These are phyloP conservation scores for Pseudocercospora macadamiae DNA, from an alignment of 2,329 filamentous ascomycete species.

Conservation along the genomic window DNA sequence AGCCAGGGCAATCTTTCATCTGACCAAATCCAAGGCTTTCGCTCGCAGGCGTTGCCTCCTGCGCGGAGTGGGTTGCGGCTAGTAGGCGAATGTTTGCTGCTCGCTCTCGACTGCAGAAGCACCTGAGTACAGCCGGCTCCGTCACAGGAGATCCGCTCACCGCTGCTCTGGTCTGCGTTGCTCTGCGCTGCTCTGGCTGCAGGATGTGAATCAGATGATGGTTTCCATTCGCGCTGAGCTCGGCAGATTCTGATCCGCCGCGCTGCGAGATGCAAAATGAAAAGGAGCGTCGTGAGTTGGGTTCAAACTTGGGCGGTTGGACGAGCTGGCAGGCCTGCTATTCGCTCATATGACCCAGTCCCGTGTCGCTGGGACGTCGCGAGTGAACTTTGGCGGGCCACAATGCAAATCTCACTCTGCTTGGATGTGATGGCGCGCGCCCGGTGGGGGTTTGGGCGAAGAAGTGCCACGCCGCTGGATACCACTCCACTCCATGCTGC, in stretches of 20 bases:
- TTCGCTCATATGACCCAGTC: slow-evolving; percentile 13
- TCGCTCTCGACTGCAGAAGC: slow-evolving; percentile 2
- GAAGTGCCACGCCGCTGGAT: slow-evolving; percentile 1
- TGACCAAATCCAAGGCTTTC: slow-evolving; percentile 6
- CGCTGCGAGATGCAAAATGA: background rate
- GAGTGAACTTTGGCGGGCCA: slow-evolving; percentile 7
- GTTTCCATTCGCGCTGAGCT: slow-evolving; percentile 4
- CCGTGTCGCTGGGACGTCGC: slow-evolving; percentile 11
- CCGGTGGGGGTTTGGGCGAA: background rate
- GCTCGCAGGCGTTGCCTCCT: slow-evolving; percentile 8
- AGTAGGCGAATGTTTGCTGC: slow-evolving; percentile 16
- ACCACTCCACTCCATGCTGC: background rate
- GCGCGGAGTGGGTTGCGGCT: slow-evolving; percentile 3
- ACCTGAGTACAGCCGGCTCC: background rate
- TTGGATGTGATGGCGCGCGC: background rate
- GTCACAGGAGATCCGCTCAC: slow-evolving; percentile 12
- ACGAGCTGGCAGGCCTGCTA: slow-evolving; percentile 1
- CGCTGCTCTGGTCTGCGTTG: slow-evolving; percentile 14
- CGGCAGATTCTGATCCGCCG: background rate
- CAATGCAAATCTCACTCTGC: slow-evolving; percentile 5
- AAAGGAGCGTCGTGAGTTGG: slow-evolving; percentile 4
- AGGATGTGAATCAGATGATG: slow-evolving; percentile 1
- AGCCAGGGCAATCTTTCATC: background rate
- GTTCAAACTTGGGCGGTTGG: slow-evolving; percentile 8
- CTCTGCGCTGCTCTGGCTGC: too few species aligned